Conservation (phyloP, 305 asterid species). For the Fraxinus dipetala region DNA sequence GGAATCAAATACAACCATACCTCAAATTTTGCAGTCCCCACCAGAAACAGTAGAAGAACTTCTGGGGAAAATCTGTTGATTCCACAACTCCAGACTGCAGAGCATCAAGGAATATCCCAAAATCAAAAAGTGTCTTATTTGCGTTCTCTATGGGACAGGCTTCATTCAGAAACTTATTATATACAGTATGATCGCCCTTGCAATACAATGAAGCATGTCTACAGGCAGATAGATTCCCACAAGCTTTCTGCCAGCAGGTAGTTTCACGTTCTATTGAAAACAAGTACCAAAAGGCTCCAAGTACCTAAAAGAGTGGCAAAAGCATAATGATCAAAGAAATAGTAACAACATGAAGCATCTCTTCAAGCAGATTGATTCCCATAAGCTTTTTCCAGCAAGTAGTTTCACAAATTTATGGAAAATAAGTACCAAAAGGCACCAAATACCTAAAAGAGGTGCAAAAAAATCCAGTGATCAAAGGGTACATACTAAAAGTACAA, state of each 20-base stretch:
- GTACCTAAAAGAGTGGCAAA: constrained; percentile 34
- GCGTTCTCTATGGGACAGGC: constrained; percentile 43
- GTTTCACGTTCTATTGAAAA: constrained; percentile 61
- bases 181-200: constrained; percentile 26
- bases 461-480: neutral
- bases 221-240: constrained; percentile 35
- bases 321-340: neutral
- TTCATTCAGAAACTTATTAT: constrained; percentile 24
- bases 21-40: constrained; percentile 68
- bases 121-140: constrained; percentile 51
- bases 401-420: neutral
- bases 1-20: constrained; percentile 27
- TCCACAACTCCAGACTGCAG: constrained; percentile 63
- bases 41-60: constrained; percentile 65
- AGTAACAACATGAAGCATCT: neutral
- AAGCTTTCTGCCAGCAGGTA: constrained; percentile 50
- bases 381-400: neutral
- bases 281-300: constrained; percentile 65
- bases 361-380: neutral
- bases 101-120: constrained; percentile 62
- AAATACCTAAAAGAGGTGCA: neutral
- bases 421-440: neutral
- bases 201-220: constrained; percentile 39
- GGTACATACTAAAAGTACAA: neutral
- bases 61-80: constrained; percentile 51